These are phyloP conservation scores for Exophiala spinifera DNA, from an alignment of 2,329 filamentous ascomycete species.

Conservation along the genomic window DNA sequence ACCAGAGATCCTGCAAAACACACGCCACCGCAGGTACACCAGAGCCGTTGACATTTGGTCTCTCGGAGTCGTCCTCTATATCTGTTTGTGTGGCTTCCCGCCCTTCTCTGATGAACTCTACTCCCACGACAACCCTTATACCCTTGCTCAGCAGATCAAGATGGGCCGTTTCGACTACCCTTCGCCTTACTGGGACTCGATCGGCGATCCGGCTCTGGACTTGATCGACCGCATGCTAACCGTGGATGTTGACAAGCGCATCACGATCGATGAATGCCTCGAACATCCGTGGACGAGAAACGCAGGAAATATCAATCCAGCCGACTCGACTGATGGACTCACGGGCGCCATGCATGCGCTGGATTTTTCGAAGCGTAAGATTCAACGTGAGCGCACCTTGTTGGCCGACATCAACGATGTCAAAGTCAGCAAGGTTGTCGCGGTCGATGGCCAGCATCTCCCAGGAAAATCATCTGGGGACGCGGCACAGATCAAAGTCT, in stretches of 20 bases:
- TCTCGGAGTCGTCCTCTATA: slow-evolving; percentile 94
- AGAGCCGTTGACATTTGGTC: slow-evolving; percentile 97
- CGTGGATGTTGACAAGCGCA: slow-evolving; percentile 77
- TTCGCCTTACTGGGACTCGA: slow-evolving; percentile 89
- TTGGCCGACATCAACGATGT: slow-evolving; percentile 79
- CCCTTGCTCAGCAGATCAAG: slow-evolving; percentile 83
- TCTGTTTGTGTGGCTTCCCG: slow-evolving; percentile 93
- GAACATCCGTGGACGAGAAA: slow-evolving; percentile 80
- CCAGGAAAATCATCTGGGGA: slow-evolving; percentile 11
- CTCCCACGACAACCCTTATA: slow-evolving; percentile 77
- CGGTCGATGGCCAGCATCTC: slow-evolving; percentile 29
- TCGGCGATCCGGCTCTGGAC: slow-evolving; percentile 83
- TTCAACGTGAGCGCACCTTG: slow-evolving; percentile 78
- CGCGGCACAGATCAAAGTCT: slow-evolving; percentile 64
- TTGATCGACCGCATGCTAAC: slow-evolving; percentile 94
- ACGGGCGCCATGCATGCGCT: slow-evolving; percentile 80
- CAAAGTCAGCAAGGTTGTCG: slow-evolving; percentile 57
- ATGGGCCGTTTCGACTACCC: slow-evolving; percentile 88
- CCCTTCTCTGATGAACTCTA: slow-evolving; percentile 95
- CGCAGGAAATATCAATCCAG: slow-evolving; percentile 51
- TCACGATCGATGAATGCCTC: slow-evolving; percentile 85
- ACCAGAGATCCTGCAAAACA: slow-evolving; percentile 86
- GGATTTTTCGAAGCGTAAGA: slow-evolving; percentile 78
- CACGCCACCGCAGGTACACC: slow-evolving; percentile 80
- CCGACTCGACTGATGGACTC: slow-evolving; percentile 88